Conservation (phyloP, 2,329 filamentous ascomycete genomes). For the Neofusicoccum cordaticola region DNA sequence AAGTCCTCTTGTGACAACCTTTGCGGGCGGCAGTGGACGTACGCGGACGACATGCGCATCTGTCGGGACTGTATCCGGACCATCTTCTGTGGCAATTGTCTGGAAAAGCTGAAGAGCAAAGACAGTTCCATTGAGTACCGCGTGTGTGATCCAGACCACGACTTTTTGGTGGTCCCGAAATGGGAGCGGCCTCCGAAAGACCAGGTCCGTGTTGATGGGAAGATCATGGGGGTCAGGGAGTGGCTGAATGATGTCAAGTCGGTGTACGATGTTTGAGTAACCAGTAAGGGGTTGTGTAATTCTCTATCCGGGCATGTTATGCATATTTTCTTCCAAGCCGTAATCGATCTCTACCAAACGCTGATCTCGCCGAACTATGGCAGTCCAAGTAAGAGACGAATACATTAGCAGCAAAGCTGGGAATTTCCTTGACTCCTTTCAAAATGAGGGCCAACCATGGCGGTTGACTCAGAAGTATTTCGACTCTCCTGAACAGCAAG, state of each 20-base stretch:
- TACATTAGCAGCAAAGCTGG: no score
- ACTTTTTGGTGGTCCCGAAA: neutral
- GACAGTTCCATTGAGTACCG: neutral
- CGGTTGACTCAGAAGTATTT: no score
- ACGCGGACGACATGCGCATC: neutral
- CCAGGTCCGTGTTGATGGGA: neutral
- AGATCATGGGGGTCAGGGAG: neutral
- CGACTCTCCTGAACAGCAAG: no score
- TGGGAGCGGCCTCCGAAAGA: neutral
- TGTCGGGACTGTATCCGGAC: neutral
- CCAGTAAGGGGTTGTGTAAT: no score
- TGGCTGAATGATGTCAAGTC: neutral
- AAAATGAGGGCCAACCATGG: no score
- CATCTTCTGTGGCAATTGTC: neutral
- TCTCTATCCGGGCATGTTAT: no score
- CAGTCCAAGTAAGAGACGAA: no score
- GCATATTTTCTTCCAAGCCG: no score
- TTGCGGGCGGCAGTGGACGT: neutral
- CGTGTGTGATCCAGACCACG: neutral
- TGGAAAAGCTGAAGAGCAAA: neutral
- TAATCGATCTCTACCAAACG: no score
- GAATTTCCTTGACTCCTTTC: no score
- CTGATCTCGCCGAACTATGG: no score
- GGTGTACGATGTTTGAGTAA: neutral
- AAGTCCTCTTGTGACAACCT: conserved; percentile 1